phyloP scores from a whole-genome alignment of 495 filamentous ascomycete species.

The Xylaria venustula region DNA sequence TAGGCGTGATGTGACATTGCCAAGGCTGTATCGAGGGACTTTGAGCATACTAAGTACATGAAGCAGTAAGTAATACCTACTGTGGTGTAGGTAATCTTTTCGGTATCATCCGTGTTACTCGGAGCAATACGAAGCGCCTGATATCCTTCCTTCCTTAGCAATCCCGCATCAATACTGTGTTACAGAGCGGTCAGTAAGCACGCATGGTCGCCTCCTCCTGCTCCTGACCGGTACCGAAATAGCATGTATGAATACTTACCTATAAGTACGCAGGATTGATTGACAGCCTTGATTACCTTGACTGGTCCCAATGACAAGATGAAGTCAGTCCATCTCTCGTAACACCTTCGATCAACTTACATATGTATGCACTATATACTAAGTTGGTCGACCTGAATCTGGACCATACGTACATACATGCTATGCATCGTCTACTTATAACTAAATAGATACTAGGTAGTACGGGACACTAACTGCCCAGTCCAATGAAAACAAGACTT shows the following conservation, averaged over 20 bases:
- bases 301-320: not conserved
- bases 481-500: too few species aligned
- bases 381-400: too few species aligned
- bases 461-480: too few species aligned
- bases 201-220: not conserved
- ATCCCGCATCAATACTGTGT: not conserved
- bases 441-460: too few species aligned
- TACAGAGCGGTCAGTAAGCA: not conserved
- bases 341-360: not conserved
- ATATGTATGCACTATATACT: too few species aligned
- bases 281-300: too few species aligned
- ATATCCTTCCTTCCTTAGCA: not conserved
- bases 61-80: too few species aligned
- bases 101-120: conserved; percentile 12
- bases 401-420: too few species aligned
- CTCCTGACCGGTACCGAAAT: conserved; percentile 12
- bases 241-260: not conserved
- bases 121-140: conserved; percentile 12
- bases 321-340: not conserved
- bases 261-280: not conserved
- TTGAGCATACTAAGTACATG: not conserved
- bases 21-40: conserved; percentile 1
- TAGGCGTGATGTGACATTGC: conserved; percentile 5
- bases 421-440: too few species aligned
- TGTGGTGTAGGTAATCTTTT: too few species aligned